phyloP scores from a whole-genome alignment of 1,284 basidiomycete genomes.

The Xanthoconium separans region DNA sequence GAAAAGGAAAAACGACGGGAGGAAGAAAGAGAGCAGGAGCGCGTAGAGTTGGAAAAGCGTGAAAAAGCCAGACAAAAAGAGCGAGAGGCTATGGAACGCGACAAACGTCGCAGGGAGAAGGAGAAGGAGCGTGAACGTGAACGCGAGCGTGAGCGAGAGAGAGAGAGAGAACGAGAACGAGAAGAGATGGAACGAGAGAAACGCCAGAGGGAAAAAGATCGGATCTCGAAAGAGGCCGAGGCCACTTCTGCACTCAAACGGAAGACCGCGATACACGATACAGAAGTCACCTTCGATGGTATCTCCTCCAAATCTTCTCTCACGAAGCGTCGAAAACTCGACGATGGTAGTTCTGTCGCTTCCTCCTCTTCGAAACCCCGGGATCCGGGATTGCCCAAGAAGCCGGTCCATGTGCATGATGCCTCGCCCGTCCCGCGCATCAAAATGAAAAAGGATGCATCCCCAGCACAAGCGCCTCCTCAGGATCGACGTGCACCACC shows the following conservation, averaged over 20 bases:
- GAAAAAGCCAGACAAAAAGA: conserved; percentile 26
- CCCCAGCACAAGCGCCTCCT: conserved; percentile 18
- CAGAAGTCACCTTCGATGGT: conserved; percentile 24
- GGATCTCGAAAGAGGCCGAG: conserved; percentile 20
- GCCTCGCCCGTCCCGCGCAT: conserved; percentile 20
- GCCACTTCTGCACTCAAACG: conserved; percentile 33
- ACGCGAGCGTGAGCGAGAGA: background rate
- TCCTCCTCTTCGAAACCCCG: conserved; percentile 18
- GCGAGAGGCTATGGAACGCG: conserved; percentile 22
- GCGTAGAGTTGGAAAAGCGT: conserved; percentile 24
- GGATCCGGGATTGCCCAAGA: conserved; percentile 34
- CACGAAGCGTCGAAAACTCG: conserved; percentile 44
- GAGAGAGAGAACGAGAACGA: too few relatives aligned
- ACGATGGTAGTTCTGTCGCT: conserved; percentile 24
- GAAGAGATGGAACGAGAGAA: conserved; percentile 23
- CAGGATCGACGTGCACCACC: conserved; percentile 21
- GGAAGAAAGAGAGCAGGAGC: conserved; percentile 23
- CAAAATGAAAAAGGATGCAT: conserved; percentile 38
- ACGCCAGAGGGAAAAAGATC: conserved; percentile 28
- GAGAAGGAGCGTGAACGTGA: conserved; percentile 19
- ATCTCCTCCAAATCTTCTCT: conserved; percentile 11
- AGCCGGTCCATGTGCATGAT: conserved; percentile 29
- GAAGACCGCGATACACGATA: conserved; percentile 17
- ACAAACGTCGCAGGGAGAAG: conserved; percentile 28
- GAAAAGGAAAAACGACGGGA: conserved; percentile 25